Evolutionary conservation across 768 basidiomycete genomes (phyloP), one percentile per base, ranked within the genome.

Genomic region (Pleurotus sapidus): DNA sequence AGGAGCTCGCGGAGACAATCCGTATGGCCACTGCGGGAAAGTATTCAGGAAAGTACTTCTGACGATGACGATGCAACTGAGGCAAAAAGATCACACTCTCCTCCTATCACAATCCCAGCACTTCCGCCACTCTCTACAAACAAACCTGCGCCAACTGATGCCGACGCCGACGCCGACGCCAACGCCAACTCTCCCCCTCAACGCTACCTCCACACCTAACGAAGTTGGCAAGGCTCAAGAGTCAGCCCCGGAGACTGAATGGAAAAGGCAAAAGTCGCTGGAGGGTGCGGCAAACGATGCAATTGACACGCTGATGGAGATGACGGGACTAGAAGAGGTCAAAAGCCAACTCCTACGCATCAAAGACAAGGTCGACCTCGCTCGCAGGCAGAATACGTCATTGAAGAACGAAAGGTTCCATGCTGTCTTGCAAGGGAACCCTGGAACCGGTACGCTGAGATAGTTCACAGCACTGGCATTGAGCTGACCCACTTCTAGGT

Each of bases 311-410:
- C 78, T 88, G 60, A 89, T 89, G 87, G 78, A 67, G 3, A 81
- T 90, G 84, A 84, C 77, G 1, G 88, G 88, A 2, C 75, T 90
- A 3, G 87, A 89, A 63, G 71, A 77, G 1, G 86, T 90, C 57
- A 90, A 89, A 66, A 59, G 59, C 5, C 72, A 86, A 58, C 73
- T 88, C 9, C 74, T 90, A n/a, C 61, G 64, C 1, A 83, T 88
- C 59, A 82, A 86, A 58, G 79, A 70, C 11, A 84, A 80, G 61
- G 79, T 90, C 8, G 86, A 87, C 17, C 69, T 74, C 0, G 71
- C 74, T 25, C 69, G 65, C n/a, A 77, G 87, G 6, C 88, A 89
- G 68, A 73, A 72, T 14, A 68, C 75, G 0, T 75, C 84, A 4
- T 59, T 84, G 12, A 74, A 79, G 23, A 74, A 76, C 25, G 85